Conservation (phyloP, 768 basidiomycete genomes). For the Chalciporus chontae region DNA sequence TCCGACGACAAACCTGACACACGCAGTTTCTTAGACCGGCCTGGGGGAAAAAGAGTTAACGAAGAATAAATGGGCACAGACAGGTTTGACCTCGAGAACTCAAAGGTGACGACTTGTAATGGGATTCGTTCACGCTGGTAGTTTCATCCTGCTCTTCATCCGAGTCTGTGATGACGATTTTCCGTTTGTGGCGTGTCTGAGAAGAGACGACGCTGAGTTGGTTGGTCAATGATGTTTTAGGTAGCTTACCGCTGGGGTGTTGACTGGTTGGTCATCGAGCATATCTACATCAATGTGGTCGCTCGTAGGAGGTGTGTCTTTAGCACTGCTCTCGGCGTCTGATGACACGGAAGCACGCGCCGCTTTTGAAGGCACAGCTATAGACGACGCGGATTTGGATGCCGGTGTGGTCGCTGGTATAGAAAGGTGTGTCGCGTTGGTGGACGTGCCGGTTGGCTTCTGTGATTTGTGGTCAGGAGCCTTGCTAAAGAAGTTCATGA, state of each 20-base stretch:
- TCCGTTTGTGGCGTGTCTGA: conserved; percentile 56
- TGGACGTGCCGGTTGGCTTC: neutral
- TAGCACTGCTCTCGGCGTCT: conserved; percentile 43
- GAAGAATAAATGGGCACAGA: neutral
- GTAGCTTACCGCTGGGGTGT: conserved; percentile 35
- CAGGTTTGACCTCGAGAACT: conserved; percentile 20
- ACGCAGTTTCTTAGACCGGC: conserved; percentile 58
- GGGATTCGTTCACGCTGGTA: conserved; percentile 3
- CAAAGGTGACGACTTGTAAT: conserved; percentile 22
- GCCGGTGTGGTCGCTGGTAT: conserved; percentile 40
- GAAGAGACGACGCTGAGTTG: neutral
- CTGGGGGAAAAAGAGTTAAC: conserved; percentile 26
- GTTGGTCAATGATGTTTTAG: neutral
- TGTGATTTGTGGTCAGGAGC: conserved; percentile 17
- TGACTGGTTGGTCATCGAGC: conserved; percentile 48
- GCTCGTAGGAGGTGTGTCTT: conserved; percentile 72
- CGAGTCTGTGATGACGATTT: conserved; percentile 64
- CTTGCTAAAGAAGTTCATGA: conserved; percentile 64
- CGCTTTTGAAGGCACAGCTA: conserved; percentile 37
- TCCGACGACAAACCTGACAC: conserved; percentile 49
- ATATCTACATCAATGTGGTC: conserved; percentile 77
- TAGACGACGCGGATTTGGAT: conserved; percentile 30
- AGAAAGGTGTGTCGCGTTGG: conserved; percentile 17
- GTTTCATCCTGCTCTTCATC: conserved; percentile 53
- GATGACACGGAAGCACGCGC: conserved; percentile 42